These are phyloP conservation scores for Scheffersomyces cryptocercus DNA, from an alignment of 1,139 yeast species.

Conservation along the genomic window DNA sequence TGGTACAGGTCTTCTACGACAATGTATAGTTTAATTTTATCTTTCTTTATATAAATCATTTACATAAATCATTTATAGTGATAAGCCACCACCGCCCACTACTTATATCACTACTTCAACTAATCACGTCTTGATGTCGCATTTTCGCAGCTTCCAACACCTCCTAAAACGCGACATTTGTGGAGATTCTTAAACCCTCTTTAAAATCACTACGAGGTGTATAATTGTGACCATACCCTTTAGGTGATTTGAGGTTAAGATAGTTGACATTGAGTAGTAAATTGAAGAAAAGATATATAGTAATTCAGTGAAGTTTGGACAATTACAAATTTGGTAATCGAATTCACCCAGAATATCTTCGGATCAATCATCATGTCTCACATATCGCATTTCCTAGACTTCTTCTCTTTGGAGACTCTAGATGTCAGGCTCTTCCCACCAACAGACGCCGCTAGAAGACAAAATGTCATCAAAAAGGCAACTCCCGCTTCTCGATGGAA, in stretches of 20 bases:
- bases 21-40: no score
- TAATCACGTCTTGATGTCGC: no score
- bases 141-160: no score
- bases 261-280: slow-evolving; percentile 1
- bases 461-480: slow-evolving; percentile 44
- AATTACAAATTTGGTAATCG: background rate
- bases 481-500: slow-evolving; percentile 63
- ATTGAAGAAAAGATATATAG: background rate
- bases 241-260: background rate
- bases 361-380: slow-evolving; percentile 12
- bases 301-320: background rate
- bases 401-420: slow-evolving; percentile 73
- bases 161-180: no score
- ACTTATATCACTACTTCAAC: no score
- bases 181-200: no score
- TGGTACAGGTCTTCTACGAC: no score
- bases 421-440: slow-evolving; percentile 73
- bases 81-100: no score
- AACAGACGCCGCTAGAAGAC: slow-evolving; percentile 39
- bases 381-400: slow-evolving; percentile 28
- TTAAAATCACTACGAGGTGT: no score
- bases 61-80: no score
- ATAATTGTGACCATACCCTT: background rate
- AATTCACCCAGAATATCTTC: background rate
- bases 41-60: no score